These are phyloP conservation scores for Anthracocystis panici-leucophaei DNA, from an alignment of 1,284 basidiomycete genomes.

Conservation along the genomic window DNA sequence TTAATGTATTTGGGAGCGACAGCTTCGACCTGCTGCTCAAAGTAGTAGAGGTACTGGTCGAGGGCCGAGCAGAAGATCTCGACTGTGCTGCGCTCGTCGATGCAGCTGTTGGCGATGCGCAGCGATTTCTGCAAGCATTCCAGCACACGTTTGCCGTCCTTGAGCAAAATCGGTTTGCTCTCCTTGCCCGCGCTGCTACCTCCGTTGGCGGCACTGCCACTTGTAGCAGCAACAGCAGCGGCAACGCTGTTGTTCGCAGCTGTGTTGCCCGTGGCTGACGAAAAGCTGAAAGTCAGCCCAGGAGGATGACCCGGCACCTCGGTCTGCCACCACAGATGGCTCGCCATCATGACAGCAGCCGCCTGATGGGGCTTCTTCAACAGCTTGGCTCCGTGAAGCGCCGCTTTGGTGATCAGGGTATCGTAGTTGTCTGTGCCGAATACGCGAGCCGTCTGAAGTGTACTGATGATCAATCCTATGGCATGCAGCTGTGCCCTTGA, in stretches of 20 bases:
- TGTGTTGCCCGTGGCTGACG: slow-evolving; percentile 42
- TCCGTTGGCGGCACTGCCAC: slow-evolving; percentile 14
- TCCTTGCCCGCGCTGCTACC: slow-evolving; percentile 23
- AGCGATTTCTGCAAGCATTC: slow-evolving; percentile 68
- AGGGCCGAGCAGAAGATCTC: slow-evolving; percentile 67
- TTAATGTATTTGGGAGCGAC: slow-evolving; percentile 67
- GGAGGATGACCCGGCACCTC: slow-evolving; percentile 47
- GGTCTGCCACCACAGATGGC: slow-evolving; percentile 69
- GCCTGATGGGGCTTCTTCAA: slow-evolving; percentile 69
- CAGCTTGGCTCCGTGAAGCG: slow-evolving; percentile 66
- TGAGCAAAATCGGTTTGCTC: slow-evolving; percentile 52
- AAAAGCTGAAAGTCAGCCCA: slow-evolving; percentile 22
- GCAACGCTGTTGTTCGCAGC: slow-evolving; percentile 34
- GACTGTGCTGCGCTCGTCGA: slow-evolving; percentile 66
- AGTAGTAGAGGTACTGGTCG: slow-evolving; percentile 69
- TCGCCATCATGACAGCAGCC: slow-evolving; percentile 68
- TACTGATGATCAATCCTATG: slow-evolving; percentile 64
- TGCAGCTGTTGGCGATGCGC: slow-evolving; percentile 67
- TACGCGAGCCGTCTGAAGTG: slow-evolving; percentile 62
- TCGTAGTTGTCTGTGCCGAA: slow-evolving; percentile 68
- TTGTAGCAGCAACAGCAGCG: not conserved
- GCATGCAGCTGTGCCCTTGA: slow-evolving; percentile 66
- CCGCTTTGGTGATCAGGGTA: slow-evolving; percentile 67
- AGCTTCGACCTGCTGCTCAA: slow-evolving; percentile 66
- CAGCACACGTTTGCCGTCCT: slow-evolving; percentile 66